Evolutionary conservation across 768 basidiomycete genomes (phyloP), one percentile per base, ranked within the genome.

Genomic region (Epithele typhae): DNA sequence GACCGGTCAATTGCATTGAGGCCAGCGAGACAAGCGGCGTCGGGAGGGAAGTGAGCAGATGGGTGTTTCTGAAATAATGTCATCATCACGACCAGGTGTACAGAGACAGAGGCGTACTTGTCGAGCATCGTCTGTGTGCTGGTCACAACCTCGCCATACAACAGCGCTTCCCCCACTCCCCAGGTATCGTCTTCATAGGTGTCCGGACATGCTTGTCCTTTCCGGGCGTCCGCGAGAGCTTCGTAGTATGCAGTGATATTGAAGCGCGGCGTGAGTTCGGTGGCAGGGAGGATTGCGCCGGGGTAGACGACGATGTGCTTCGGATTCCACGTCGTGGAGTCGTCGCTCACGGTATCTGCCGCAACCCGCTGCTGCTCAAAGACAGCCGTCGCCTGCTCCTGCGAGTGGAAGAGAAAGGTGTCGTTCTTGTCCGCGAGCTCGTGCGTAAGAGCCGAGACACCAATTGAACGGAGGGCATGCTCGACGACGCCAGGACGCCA

Each of bases 81-180:
- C 35, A 36, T 7, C 18, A 36, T n/a, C 6, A 8, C 9, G 9
- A 8, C n/a, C 35, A 36, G 17, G 35, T 36, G 12, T 8, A 24
- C 15, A 17, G n/a, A 45, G 32, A 19, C 18, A 34, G 25, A 18
- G 37, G 66, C 85, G 66, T 53, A 93, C 95, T 83, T 88, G 60
- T 96, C 91, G 4, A 98, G 72, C 78, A 97, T 80, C 2, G 92
- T 93, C 63, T 98, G 96, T 0, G 95, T 98, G 55, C 90, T 93
- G 1, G 92, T 92, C 10, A 99, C 87, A 0, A 82, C 81, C 63
- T 96, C 91, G 25, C 87, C 85, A 53, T 97, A 97, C 8, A 94
- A 55, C 23, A 97, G 60, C 30, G 79, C 75, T 49, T 94, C 91
- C 0, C 93, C 93, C 4, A 87, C 63, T 2, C 78, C 76, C 75